These are phyloP conservation scores for Phytopythium cucurbitacearum DNA, from an alignment of 352 stramenopile genomes.

Conservation along the genomic window DNA sequence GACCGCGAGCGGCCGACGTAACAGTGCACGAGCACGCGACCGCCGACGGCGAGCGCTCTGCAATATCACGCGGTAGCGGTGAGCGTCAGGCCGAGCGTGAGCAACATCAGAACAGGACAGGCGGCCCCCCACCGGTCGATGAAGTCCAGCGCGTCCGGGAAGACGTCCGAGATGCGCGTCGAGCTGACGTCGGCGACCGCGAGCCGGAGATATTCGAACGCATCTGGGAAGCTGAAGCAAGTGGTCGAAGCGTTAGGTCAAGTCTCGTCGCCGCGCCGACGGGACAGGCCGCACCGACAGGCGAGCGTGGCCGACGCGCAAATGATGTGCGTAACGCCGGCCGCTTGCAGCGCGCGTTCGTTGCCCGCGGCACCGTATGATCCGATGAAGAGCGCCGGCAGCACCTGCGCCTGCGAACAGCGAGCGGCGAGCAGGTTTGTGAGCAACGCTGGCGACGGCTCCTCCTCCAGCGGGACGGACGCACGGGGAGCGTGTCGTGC, in stretches of 20 bases:
- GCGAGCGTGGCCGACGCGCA: conserved; percentile 42
- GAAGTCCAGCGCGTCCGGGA: conserved; percentile 47
- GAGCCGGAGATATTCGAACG: conserved; percentile 54
- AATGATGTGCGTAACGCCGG: conserved; percentile 55
- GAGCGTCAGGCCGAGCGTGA: not conserved
- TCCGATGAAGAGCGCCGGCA: conserved; percentile 56
- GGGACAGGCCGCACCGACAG: conserved; percentile 22
- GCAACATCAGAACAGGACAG: not conserved
- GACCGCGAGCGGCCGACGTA: conserved; percentile 68
- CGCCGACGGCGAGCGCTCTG: conserved; percentile 33
- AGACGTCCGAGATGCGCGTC: conserved; percentile 32
- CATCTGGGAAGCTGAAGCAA: conserved; percentile 30
- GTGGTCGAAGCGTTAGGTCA: not conserved
- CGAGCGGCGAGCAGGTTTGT: not conserved
- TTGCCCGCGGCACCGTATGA: conserved; percentile 64
- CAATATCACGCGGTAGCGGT: not conserved
- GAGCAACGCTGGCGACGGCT: not conserved
- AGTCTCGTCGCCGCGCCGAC: not conserved
- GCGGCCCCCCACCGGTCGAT: conserved; percentile 43
- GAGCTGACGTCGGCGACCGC: conserved; percentile 39
- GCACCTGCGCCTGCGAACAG: conserved; percentile 17
- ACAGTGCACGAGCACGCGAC: conserved; percentile 76
- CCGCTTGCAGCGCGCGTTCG: conserved; percentile 24
- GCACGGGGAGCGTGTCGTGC: conserved; percentile 40
- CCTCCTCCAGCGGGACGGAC: not conserved